These are phyloP conservation scores for Pleurotus tuber-regium DNA, from an alignment of 768 basidiomycete genomes.

Conservation along the genomic window DNA sequence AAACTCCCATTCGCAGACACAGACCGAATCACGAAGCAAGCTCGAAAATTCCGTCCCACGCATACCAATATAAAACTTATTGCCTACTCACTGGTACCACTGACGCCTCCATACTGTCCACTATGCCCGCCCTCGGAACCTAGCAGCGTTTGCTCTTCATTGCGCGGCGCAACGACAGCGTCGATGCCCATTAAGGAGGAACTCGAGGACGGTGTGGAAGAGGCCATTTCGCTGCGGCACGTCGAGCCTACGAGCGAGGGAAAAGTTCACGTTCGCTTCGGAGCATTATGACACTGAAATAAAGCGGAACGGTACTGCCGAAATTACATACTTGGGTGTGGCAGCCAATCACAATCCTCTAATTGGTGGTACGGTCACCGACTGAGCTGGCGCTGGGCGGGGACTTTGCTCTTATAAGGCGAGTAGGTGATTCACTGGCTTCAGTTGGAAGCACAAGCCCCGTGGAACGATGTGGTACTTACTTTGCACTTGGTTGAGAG, in stretches of 20 bases:
- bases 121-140: not conserved
- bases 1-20: too few species aligned
- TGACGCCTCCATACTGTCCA: not conserved
- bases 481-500: too few species aligned
- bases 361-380: not conserved
- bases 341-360: not conserved
- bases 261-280: not conserved
- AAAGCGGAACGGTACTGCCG: not conserved
- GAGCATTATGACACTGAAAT: conserved; percentile 7
- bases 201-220: not conserved
- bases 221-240: conserved; percentile 3
- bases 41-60: not conserved
- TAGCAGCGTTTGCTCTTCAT: conserved; percentile 2
- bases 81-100: not conserved
- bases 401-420: too few species aligned
- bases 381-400: too few species aligned
- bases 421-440: too few species aligned
- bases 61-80: not conserved
- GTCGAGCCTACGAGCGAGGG: not conserved
- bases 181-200: conserved; percentile 9
- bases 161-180: not conserved
- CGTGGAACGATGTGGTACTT: too few species aligned
- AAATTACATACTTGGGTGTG: not conserved
- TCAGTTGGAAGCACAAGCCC: too few species aligned
- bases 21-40: not conserved